Evolutionary conservation across 768 basidiomycete genomes (phyloP), one percentile per base, ranked within the genome.

Genomic region (Tricholomella constricta): DNA sequence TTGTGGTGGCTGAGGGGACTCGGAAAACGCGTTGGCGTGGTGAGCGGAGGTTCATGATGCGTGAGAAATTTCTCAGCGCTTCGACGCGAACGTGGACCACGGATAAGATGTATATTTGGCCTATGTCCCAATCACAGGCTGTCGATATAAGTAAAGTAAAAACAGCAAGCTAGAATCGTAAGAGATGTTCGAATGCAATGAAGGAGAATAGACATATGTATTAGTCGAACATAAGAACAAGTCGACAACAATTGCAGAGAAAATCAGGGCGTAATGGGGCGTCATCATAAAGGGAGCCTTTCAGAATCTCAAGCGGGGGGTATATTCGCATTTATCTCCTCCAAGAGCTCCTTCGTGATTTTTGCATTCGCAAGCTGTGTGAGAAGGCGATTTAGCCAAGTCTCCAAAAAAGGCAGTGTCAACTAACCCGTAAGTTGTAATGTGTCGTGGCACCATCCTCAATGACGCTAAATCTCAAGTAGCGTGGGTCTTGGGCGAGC

Each of bases 401-500:
- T 12, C 45, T 59, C n/a, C 38, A 22, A 36, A n/a, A 49, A n/a
- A 20, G 22, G 44, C 32, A 3, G 60, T 63, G 53, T 31, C 23
- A 62, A 61, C 83, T 47, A 56, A 90, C 89, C 71, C 86, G 78
- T 47, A 92, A 68, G 69, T 90, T 91, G 67, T 89, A 91, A 64
- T 90, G 88, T 11, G 78, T 78, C 3, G 84, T 78, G 25, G 61
- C 66, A 37, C 82, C 81, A 40, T 74, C 71, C 62, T 89, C 86
- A 45, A 91, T 83, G 34, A 80, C 82, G 61, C 87, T 87, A 68
- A 92, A 85, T 48, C 88, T 77, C 62, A 92, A 64, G 69, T 91
- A 92, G 60, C 89, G 81, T 15, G 88, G 87, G 62, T 92, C 89
- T 64, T 88, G 87, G 15, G 87, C 86, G 51, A 87, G 62, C 53